Conservation (phyloP, 176 grass and related monocot genomes). For the Ensete ventricosum region DNA sequence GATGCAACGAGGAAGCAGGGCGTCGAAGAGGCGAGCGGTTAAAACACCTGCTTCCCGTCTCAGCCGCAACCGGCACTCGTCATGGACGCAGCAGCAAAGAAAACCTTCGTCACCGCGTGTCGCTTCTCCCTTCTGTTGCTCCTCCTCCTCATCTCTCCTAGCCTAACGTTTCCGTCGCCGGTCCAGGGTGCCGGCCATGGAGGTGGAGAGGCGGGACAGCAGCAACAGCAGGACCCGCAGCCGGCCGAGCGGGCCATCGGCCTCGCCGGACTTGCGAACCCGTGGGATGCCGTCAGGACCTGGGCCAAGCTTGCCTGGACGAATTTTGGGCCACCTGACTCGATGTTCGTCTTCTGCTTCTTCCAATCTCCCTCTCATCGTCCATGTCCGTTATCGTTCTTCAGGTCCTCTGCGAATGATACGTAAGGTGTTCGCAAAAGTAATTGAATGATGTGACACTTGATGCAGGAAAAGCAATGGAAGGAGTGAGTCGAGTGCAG, state of each 20-base stretch:
- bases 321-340: slow-evolving; percentile 33
- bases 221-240: slow-evolving; percentile 3
- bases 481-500: neutral
- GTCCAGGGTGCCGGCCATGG: neutral
- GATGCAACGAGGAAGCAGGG: neutral
- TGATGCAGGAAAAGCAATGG: neutral
- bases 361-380: too few relatives aligned
- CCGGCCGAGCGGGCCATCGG: slow-evolving; percentile 61
- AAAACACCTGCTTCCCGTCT: neutral
- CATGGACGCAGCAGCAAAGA: slow-evolving; percentile 2
- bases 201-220: neutral
- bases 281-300: slow-evolving; percentile 39
- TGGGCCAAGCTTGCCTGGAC: slow-evolving; percentile 48
- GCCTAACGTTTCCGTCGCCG: neutral
- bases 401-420: neutral
- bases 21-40: neutral
- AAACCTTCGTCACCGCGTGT: neutral
- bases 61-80: neutral
- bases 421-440: neutral
- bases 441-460: neutral
- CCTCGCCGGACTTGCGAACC: slow-evolving; percentile 38
- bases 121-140: slow-evolving; percentile 22
- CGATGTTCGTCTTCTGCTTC: slow-evolving; percentile 7
- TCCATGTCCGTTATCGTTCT: neutral
- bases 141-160: neutral